Evolutionary conservation across 1,139 yeast genomes (phyloP), one percentile per base, ranked within the genome.

Genomic region (Hemisphaericaspora subhashii): DNA sequence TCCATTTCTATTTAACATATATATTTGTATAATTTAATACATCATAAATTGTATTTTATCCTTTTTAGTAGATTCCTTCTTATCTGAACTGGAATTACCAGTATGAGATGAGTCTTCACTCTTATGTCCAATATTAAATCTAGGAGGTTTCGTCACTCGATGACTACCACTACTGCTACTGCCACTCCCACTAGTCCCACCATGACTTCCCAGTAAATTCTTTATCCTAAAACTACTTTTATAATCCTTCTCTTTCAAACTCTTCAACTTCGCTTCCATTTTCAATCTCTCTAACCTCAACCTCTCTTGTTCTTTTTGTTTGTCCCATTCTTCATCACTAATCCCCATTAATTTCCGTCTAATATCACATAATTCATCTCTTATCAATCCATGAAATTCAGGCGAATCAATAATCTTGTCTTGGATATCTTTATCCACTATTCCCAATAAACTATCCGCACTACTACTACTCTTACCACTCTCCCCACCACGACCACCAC

Each of bases 381-480:
- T 57, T n/a, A 72, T 46, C 6, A 50, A 33, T 15, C 53, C 50
- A 39, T 68, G 72, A 45, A 72, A 72, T 23, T 66, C 67, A 3
- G 68, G 67, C 4, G 74, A 66, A 40, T 71, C 76, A 21, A 70
- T 66, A 36, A 72, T 67, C 46, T 69, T 70, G 36, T 69, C 76
- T 39, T 68, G 73, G 25, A 72, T 71, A 50, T 70, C 77, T 41
- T 65, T 66, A 43, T 72, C 77, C 11, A 72, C 77, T 12, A 72
- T 70, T 38, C 66, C 60, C 27, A 70, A 51, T 22, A 64, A 47
- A 3, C 41, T 37, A 8, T 37, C 39, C 14, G 39, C 36, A 6
- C 12, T 44, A 8, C 42, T 37, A 4, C 39, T 36, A 30, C 43
- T n/a, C n/a, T n/a, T n/a, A n/a, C 41, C 38, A 8, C 37, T 38